Percentiles rank a stretch among this genome's conserved stretches.
Conservation (phyloP, 2,329 filamentous ascomycete genomes). For the Cadophora sp. region DNA sequence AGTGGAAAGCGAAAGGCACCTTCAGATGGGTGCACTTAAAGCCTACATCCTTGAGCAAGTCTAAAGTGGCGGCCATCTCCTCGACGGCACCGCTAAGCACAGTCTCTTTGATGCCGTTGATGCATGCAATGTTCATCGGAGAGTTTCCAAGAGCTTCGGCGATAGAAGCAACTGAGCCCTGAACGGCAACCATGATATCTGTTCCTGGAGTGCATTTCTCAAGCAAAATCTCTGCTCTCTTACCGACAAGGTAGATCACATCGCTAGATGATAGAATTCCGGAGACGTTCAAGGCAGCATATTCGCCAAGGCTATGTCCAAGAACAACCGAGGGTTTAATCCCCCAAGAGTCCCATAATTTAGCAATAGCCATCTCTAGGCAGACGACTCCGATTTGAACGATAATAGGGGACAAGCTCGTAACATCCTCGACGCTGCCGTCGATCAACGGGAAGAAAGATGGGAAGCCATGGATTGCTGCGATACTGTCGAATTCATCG, state of each 20-base stretch:
- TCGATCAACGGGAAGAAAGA: slow-evolving; percentile 48
- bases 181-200: slow-evolving; percentile 50
- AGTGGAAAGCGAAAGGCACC: slow-evolving; percentile 73
- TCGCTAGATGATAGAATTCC: slow-evolving; percentile 76
- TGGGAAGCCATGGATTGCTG: slow-evolving; percentile 37
- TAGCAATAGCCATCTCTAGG: slow-evolving; percentile 62
- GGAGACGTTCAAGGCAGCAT: slow-evolving; percentile 73
- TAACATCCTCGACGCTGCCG: slow-evolving; percentile 47
- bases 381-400: slow-evolving; percentile 60
- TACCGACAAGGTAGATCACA: slow-evolving; percentile 74
- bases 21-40: slow-evolving; percentile 68
- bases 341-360: slow-evolving; percentile 63
- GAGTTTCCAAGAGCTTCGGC: slow-evolving; percentile 56
- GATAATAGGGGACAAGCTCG: slow-evolving; percentile 54
- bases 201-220: slow-evolving; percentile 27
- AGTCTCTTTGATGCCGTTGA: slow-evolving; percentile 77
- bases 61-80: slow-evolving; percentile 58
- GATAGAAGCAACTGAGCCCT: slow-evolving; percentile 45
- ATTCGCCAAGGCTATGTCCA: slow-evolving; percentile 74
- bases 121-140: slow-evolving; percentile 62
- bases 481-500: slow-evolving; percentile 36
- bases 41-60: slow-evolving; percentile 54
- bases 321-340: slow-evolving; percentile 61
- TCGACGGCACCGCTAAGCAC: slow-evolving; percentile 69
- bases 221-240: slow-evolving; percentile 56